A percentile compares a stretch with the other conserved stretches of the same genome.
Conservation (phyloP, 768 basidiomycete species). For the Phallus indusiatus region DNA sequence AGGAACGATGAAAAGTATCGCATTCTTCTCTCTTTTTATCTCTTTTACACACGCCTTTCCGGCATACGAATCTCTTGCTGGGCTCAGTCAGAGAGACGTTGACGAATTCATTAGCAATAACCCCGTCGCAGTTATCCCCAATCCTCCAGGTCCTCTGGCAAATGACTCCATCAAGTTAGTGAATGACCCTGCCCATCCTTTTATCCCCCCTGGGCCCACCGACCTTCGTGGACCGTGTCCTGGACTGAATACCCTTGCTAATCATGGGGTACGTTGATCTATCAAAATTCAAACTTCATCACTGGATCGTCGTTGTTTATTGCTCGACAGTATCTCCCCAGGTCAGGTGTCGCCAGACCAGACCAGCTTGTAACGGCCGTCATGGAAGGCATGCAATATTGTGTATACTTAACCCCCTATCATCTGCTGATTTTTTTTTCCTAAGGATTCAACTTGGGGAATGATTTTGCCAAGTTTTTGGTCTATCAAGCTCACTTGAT, state of each 20-base stretch:
- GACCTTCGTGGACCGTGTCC: constrained; percentile 8
- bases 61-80: constrained; percentile 2
- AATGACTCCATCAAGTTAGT: constrained; percentile 4
- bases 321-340: constrained; percentile 1
- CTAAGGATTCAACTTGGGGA: constrained; percentile 7
- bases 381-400: not conserved
- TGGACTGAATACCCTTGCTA: constrained; percentile 7
- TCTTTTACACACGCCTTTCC: not conserved
- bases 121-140: not conserved
- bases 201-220: not conserved
- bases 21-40: not conserved
- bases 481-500: constrained; percentile 6
- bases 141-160: not conserved
- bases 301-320: not conserved
- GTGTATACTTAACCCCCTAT: not conserved
- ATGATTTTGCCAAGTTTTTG: not conserved
- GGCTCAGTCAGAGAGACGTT: constrained; percentile 1
- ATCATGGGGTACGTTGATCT: constrained; percentile 4
- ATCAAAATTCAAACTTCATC: not conserved
- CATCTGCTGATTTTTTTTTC: not conserved
- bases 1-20: not conserved
- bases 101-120: not conserved
- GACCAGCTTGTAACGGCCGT: constrained; percentile 8
- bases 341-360: constrained; percentile 5
- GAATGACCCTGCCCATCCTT: constrained; percentile 6